Conservation (phyloP, 1,284 basidiomycete species). For the Marasmius tenuissimus region DNA sequence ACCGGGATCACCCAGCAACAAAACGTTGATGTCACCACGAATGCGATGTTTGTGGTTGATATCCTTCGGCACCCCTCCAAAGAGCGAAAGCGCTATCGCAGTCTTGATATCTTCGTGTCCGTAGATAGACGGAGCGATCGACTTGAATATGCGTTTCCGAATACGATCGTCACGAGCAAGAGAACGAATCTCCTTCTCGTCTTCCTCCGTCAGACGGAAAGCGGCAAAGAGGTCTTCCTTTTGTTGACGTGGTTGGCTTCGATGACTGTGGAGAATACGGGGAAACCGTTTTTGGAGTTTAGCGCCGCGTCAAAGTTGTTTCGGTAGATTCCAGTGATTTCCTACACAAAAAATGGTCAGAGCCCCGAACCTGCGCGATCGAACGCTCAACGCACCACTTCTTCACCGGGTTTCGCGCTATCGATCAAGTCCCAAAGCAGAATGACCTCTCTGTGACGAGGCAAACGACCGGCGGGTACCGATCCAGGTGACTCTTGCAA, state of each 20-base stretch:
- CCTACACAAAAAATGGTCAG: constrained; percentile 45
- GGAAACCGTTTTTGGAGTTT: constrained; percentile 99
- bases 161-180: constrained; percentile 92
- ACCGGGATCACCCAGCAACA: constrained; percentile 95
- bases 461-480: constrained; percentile 95
- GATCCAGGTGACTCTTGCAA: constrained; percentile 98
- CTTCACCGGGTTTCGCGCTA: constrained; percentile 96
- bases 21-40: constrained; percentile 96
- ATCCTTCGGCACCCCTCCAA: constrained; percentile 93
- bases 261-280: constrained; percentile 97
- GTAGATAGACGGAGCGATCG: constrained; percentile 97
- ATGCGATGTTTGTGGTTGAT: constrained; percentile 96
- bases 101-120: constrained; percentile 99
- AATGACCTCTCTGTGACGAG: constrained; percentile 95
- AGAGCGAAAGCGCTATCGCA: constrained; percentile 91
- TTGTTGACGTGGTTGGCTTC: constrained; percentile 99
- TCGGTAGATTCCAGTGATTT: constrained; percentile 96
- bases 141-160: constrained; percentile 96
- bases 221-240: constrained; percentile 96
- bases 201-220: constrained; percentile 95
- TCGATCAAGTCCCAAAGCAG: constrained; percentile 98
- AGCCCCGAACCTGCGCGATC: constrained; percentile 1
- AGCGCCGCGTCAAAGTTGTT: constrained; percentile 99
- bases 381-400: constrained; percentile 61
- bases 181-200: constrained; percentile 87